Percentiles rank a stretch among this genome's conserved stretches.
Conservation (phyloP, 768 basidiomycete genomes). For the Trametes cingulata region DNA sequence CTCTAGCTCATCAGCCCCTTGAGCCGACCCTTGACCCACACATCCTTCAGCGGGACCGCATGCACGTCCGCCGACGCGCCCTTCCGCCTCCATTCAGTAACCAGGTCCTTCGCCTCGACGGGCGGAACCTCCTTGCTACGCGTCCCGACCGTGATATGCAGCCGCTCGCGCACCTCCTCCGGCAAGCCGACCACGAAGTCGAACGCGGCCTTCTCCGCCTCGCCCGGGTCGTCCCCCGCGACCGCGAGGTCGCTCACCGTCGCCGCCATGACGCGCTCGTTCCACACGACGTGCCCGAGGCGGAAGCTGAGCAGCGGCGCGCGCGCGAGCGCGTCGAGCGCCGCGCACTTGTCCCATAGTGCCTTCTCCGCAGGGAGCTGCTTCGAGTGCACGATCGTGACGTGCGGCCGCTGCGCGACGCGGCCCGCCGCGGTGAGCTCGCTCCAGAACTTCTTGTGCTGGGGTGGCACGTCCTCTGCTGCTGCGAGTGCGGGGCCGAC, state of each 20-base stretch:
- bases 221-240: slow-evolving; percentile 31
- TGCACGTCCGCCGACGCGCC: slow-evolving; percentile 24
- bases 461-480: slow-evolving; percentile 32
- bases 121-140: slow-evolving; percentile 47
- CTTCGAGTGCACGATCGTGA: slow-evolving; percentile 82
- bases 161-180: slow-evolving; percentile 44
- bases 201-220: slow-evolving; percentile 38
- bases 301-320: slow-evolving; percentile 62
- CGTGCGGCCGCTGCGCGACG: slow-evolving; percentile 67
- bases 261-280: slow-evolving; percentile 78
- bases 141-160: slow-evolving; percentile 93
- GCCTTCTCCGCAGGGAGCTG: slow-evolving; percentile 34
- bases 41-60: slow-evolving; percentile 24
- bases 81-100: slow-evolving; percentile 49
- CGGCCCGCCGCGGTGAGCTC: slow-evolving; percentile 46
- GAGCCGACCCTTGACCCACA: slow-evolving; percentile 30
- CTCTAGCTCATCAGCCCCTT: slow-evolving; percentile 20
- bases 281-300: slow-evolving; percentile 69
- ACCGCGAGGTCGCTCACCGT: slow-evolving; percentile 62
- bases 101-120: slow-evolving; percentile 70
- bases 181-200: slow-evolving; percentile 52
- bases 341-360: slow-evolving; percentile 55
- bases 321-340: slow-evolving; percentile 37
- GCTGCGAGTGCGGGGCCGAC: slow-evolving; percentile 45
- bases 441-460: slow-evolving; percentile 48